These are phyloP conservation scores for Entamoeba dispar DNA, from an alignment of 208 protist genomes.

Conservation along the genomic window DNA sequence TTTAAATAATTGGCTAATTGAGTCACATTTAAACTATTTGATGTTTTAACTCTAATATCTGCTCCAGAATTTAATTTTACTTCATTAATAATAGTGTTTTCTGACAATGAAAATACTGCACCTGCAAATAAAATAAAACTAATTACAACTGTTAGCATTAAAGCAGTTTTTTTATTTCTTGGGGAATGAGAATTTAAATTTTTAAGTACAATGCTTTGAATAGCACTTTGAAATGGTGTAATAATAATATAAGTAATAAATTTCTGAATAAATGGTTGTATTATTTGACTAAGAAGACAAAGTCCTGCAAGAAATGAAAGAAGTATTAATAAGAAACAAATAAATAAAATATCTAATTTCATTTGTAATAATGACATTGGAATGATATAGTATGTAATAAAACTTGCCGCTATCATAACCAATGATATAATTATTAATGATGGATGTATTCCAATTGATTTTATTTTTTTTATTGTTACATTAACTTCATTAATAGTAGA, in stretches of 20 bases:
- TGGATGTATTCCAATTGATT: conserved; percentile 16
- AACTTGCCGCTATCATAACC: conserved; percentile 55
- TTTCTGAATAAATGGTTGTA: conserved; percentile 49
- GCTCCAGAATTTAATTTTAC: background rate
- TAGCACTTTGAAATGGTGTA: conserved; percentile 48
- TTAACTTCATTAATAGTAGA: conserved; percentile 54
- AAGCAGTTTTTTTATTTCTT: conserved; percentile 62
- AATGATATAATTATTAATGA: conserved; percentile 39
- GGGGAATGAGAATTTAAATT: conserved; percentile 56
- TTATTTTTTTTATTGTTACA: conserved; percentile 56
- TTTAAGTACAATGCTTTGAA: conserved; percentile 57
- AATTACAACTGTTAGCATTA: conserved; percentile 69
- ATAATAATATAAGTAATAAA: conserved; percentile 50
- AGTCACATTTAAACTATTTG: background rate
- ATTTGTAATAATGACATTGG: conserved; percentile 54
- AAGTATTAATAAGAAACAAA: background rate
- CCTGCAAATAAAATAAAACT: conserved; percentile 41
- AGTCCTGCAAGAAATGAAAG: conserved; percentile 59
- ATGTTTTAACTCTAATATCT: background rate
- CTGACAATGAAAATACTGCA: background rate
- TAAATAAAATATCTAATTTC: background rate
- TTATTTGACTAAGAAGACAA: conserved; percentile 50
- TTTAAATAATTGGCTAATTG: background rate
- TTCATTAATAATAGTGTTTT: background rate
- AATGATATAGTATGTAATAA: conserved; percentile 72